Percentiles rank a stretch among this genome's conserved stretches.
phyloP scores from a whole-genome alignment of 768 basidiomycete genomes.

The Termitomyces sp. region DNA sequence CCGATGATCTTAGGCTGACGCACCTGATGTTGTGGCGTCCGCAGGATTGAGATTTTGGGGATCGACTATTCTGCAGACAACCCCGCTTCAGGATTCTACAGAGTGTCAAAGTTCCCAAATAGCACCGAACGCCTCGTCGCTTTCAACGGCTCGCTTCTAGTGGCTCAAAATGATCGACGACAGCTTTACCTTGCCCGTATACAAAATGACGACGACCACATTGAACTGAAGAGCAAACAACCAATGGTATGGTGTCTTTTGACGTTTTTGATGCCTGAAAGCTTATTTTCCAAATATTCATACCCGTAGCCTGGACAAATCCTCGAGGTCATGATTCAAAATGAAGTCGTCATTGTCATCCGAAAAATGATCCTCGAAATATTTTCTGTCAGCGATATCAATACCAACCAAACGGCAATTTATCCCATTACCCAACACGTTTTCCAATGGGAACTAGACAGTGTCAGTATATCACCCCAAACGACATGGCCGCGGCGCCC shows the following conservation, averaged over 20 bases:
- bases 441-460: constrained; percentile 60
- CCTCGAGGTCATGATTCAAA: constrained; percentile 38
- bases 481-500: constrained; percentile 14
- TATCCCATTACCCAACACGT: constrained; percentile 42
- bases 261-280: not conserved
- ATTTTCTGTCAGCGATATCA: constrained; percentile 32
- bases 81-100: constrained; percentile 35
- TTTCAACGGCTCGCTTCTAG: constrained; percentile 33
- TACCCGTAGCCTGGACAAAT: constrained; percentile 31
- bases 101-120: constrained; percentile 24
- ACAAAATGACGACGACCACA: constrained; percentile 28
- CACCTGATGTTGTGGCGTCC: not conserved
- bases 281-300: not conserved
- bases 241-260: constrained; percentile 19
- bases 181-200: constrained; percentile 26
- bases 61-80: constrained; percentile 33
- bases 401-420: constrained; percentile 21
- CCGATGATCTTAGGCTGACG: not conserved
- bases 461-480: constrained; percentile 36
- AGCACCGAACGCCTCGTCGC: constrained; percentile 25
- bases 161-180: constrained; percentile 30
- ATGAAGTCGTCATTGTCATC: constrained; percentile 43
- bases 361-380: constrained; percentile 39
- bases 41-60: constrained; percentile 39
- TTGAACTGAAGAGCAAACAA: constrained; percentile 34